Base-by-base conservation (phyloP, 192 early-diverging fungal species). In the Diversispora eburnea region DNA sequence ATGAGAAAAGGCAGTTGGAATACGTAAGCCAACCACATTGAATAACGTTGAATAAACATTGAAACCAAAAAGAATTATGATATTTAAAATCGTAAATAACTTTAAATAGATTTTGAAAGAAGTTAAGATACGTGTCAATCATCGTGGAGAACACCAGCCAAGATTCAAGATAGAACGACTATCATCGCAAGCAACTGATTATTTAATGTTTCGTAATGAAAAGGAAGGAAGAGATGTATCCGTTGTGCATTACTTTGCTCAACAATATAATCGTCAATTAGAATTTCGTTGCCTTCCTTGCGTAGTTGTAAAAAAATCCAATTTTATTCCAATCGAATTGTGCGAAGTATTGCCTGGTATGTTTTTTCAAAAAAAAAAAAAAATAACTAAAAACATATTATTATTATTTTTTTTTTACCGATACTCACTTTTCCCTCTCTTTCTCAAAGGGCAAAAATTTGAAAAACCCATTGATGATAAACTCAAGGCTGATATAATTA, bases 111-210 rank as follows among this genome's bases (percentile, higher is more conserved):
- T 67, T 10, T 49, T 92, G 39, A 82, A 83, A 42, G 82, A 83
- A 33, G 43, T 91, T 15, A 66, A 77, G n/a, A 73, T 92, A 56
- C 82, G 80, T 42, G 79, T 89, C 17, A 80, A 68, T 4, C 91
- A 93, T 63, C 84, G 87, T 69, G 83, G 87, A 12, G 88, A 91
- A 12, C 85, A 86, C 51, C 84, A 84, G 61, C 85, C 89, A 54
- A 93, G 90, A 78, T 91, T 90, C 77, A 85, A 91, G 10, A 87
- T 94, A 66, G 72, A 80, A 46, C 87, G 85, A 46, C 56, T 96
- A 33, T 93, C 93, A 0, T 57, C 74, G 8, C 84, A 85, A 15
- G 78, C 93, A n/a, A 89, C 93, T 2, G 84, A 86, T 61, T 45
- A 80, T 6, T 93, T 91, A 22, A 85, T 83, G 39, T 98, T 98